Evolutionary conservation across 257 asterid species (phyloP).

Genomic region (Nicotiana knightiana): DNA sequence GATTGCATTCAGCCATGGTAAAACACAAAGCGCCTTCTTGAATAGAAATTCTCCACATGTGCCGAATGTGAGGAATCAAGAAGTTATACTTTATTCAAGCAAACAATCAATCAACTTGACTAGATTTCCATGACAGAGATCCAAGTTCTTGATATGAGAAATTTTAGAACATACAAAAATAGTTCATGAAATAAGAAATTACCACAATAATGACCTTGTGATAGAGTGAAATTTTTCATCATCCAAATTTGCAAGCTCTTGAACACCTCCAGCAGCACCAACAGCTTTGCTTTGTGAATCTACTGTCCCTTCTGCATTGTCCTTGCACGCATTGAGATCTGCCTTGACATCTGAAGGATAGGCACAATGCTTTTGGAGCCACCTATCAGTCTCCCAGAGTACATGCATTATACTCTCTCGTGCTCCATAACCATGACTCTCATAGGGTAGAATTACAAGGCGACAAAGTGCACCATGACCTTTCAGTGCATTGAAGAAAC

Average conservation of each 20-base stretch:
- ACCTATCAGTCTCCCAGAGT: constrained; percentile 98
- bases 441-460: constrained; percentile 81
- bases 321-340: constrained; percentile 24
- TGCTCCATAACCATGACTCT: constrained; percentile 95
- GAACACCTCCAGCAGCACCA: constrained; percentile 56
- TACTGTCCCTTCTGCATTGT: constrained; percentile 13
- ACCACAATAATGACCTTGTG: constrained; percentile 67
- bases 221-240: constrained; percentile 24
- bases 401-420: constrained; percentile 96
- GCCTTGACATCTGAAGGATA: constrained; percentile 34
- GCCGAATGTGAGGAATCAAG: not conserved
- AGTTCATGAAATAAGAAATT: constrained; percentile 13
- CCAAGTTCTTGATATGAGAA: not conserved
- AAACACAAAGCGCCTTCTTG: not conserved
- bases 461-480: constrained; percentile 96
- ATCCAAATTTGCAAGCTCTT: constrained; percentile 45
- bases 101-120: constrained; percentile 6
- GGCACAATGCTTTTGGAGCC: constrained; percentile 75
- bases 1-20: not conserved
- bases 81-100: not conserved
- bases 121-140: not conserved
- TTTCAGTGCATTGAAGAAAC: constrained; percentile 91
- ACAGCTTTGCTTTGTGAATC: constrained; percentile 47
- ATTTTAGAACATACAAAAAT: not conserved
- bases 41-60: not conserved